A percentile compares a stretch with the other conserved stretches of the same genome.
These are phyloP conservation scores for Scheffersomyces ergatensis DNA, from an alignment of 805 yeast genomes.

Conservation along the genomic window DNA sequence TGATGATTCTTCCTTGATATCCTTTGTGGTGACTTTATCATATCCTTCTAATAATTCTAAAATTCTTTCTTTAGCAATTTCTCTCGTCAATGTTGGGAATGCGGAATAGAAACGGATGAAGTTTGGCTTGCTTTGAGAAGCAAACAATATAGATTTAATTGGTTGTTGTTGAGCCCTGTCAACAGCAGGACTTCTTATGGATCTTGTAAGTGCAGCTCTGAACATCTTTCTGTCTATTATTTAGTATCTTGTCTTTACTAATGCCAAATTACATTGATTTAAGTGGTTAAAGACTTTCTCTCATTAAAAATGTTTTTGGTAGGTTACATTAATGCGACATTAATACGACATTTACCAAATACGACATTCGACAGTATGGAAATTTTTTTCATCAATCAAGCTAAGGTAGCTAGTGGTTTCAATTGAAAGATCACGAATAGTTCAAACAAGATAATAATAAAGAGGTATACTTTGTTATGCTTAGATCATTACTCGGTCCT, in stretches of 20 bases:
- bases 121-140: neutral
- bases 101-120: conserved; percentile 46
- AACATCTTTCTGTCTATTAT: conserved; percentile 33
- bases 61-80: conserved; percentile 60
- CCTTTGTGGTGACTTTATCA: conserved; percentile 49
- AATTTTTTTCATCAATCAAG: too few species aligned
- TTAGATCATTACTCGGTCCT: conserved; percentile 14
- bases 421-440: too few species aligned
- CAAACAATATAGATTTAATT: conserved; percentile 2
- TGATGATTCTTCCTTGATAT: conserved; percentile 33
- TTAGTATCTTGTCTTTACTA: too few species aligned
- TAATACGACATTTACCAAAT: too few species aligned
- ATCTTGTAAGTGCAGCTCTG: conserved; percentile 25
- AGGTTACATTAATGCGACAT: too few species aligned
- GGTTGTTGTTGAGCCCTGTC: conserved; percentile 11
- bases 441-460: too few species aligned
- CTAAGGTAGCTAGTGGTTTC: too few species aligned
- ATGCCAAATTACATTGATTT: too few species aligned
- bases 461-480: too few species aligned
- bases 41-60: conserved; percentile 64
- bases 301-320: too few species aligned
- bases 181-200: conserved; percentile 20
- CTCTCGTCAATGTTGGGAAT: conserved; percentile 60
- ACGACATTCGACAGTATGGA: too few species aligned
- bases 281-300: too few species aligned